Conservation (phyloP, 2,329 filamentous ascomycete genomes). For the Beauveria rudraprayagi region DNA sequence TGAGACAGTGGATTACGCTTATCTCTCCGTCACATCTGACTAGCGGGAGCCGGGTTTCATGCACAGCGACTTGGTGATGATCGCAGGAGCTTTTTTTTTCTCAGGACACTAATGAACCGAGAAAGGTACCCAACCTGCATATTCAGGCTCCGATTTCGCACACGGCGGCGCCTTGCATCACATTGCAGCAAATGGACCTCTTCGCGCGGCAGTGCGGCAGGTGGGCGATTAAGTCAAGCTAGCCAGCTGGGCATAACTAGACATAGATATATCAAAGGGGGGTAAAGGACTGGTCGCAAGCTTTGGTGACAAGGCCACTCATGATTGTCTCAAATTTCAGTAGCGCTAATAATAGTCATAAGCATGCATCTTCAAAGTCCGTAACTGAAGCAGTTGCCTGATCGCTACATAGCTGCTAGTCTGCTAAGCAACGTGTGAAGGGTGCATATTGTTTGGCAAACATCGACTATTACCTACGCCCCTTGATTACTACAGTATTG, state of each 20-base stretch:
- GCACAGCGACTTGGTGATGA: background rate
- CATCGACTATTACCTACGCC: background rate
- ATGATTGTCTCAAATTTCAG: too few species aligned
- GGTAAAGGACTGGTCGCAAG: background rate
- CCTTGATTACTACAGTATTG: background rate
- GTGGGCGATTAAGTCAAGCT: background rate
- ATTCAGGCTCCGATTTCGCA: background rate
- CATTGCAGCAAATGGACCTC: background rate
- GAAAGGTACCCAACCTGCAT: background rate
- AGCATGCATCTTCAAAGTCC: too few species aligned
- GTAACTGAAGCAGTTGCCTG: background rate
- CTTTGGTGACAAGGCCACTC: background rate
- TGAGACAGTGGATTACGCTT: slow-evolving; percentile 12
- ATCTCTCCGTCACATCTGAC: slow-evolving; percentile 12
- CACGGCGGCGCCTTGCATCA: background rate
- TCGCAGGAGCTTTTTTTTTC: background rate
- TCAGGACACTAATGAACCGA: background rate
- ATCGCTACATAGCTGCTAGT: too few species aligned
- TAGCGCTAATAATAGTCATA: too few species aligned
- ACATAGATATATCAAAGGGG: background rate
- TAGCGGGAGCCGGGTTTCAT: background rate
- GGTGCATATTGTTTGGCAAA: background rate
- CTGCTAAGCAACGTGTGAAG: too few species aligned
- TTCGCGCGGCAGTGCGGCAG: background rate
- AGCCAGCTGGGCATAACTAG: background rate